Conservation (phyloP, 1,139 yeast genomes). For the Yamadazyma spencermartinsiae region DNA sequence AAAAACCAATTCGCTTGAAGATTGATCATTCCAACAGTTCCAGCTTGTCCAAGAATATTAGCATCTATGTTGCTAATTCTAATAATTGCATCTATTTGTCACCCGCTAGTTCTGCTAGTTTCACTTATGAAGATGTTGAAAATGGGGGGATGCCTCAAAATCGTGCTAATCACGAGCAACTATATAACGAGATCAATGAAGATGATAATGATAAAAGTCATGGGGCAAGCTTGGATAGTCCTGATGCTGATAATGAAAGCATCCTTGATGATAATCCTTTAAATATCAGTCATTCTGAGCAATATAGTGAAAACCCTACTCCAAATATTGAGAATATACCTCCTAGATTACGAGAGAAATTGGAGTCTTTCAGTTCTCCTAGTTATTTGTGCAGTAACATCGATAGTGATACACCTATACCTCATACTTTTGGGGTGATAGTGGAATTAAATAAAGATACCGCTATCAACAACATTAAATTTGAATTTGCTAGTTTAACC, state of each 20-base stretch:
- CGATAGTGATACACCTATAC: conserved; percentile 44
- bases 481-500: conserved; percentile 36
- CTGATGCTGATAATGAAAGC: conserved; percentile 5
- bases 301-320: conserved; percentile 6
- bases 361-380: conserved; percentile 32
- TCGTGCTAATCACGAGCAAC: conserved; percentile 5
- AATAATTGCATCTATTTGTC: conserved; percentile 45
- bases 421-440: conserved; percentile 48
- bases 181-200: conserved; percentile 7
- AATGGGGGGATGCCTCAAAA: conserved; percentile 27
- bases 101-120: conserved; percentile 44
- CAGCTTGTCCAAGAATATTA: conserved; percentile 28
- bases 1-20: conserved; percentile 39
- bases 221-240: neutral
- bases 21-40: conserved; percentile 19
- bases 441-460: conserved; percentile 41
- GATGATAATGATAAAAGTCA: conserved; percentile 1
- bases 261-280: conserved; percentile 1
- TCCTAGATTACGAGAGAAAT: conserved; percentile 15
- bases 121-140: conserved; percentile 48
- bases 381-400: conserved; percentile 42
- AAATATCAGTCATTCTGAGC: neutral
- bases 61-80: conserved; percentile 40
- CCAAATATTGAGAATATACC: conserved; percentile 16
- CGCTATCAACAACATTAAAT: conserved; percentile 26